phyloP scores from a whole-genome alignment of 768 basidiomycete species.

The Boletus sp. region DNA sequence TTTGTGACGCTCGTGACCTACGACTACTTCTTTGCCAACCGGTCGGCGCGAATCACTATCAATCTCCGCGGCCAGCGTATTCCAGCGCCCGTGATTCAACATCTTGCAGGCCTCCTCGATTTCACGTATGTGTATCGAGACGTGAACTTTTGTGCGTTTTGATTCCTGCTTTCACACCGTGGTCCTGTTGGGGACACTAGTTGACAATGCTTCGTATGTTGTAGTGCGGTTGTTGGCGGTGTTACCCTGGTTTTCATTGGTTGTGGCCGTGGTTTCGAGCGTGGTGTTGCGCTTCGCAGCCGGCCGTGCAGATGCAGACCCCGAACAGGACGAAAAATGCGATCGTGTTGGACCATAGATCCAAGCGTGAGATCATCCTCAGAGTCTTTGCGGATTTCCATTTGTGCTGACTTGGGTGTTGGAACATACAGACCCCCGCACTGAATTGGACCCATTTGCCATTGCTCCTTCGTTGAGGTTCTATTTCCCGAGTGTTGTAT shows the following conservation, averaged over 20 bases:
- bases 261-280: slow-evolving; percentile 39
- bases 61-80: slow-evolving; percentile 37
- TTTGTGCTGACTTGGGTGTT: background rate
- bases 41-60: slow-evolving; percentile 43
- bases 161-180: background rate
- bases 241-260: slow-evolving; percentile 50
- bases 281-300: slow-evolving; percentile 34
- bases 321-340: background rate
- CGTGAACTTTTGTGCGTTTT: slow-evolving; percentile 41
- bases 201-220: slow-evolving; percentile 1
- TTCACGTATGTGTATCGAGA: slow-evolving; percentile 42
- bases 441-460: too few species aligned
- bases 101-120: slow-evolving; percentile 36
- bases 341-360: background rate
- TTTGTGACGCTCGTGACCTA: slow-evolving; percentile 48
- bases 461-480: background rate
- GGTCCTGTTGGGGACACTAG: background rate
- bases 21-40: slow-evolving; percentile 44
- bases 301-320: background rate
- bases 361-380: background rate
- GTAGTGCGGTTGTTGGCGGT: slow-evolving; percentile 49
- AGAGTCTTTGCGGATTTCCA: background rate
- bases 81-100: slow-evolving; percentile 36
- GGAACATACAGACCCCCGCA: background rate
- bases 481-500: background rate